Base-by-base conservation (phyloP, 768 basidiomycete genomes). In the Suillus lakei region DNA sequence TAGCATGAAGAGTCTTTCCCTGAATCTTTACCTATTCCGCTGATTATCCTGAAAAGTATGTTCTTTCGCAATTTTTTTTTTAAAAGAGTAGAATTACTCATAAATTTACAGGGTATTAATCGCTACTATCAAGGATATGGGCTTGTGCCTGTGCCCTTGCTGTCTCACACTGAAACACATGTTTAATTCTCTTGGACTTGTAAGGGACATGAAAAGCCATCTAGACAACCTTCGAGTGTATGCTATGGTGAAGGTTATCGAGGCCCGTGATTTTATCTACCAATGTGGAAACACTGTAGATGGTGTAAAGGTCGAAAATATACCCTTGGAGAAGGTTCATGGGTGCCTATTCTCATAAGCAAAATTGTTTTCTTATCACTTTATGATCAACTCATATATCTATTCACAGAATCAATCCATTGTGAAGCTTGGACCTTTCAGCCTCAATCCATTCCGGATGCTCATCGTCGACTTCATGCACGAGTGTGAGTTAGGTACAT, bases 401-500 rank as follows among this genome's bases (percentile, higher is more conserved):
- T 43, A 43, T 2, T 43, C 41, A 18, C 41, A 44, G 80, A 81
- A 79, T 64, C 68, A 73, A 13, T 80, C 81, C 64, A 78, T 75
- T 0, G 41, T 64, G 1, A 60, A 58, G 12, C 60, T 77, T 5
- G 55, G 55, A 4, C 13, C 43, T 4, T 55, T 69, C n/a, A 68
- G 66, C 0, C 72, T 74, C 39, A 65, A 76, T 53, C 32, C 71
- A 3, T 78, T 66, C 62, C 13, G 7, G 0, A 73, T 77, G 54
- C 69, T 81, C 4, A 70, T 73, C 0, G 66, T 70, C 0, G 80
- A 83, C 62, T 61, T 81, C 38, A 61, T 83, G 73, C 81, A 82
- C 62, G 77, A 81, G 62, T 68, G 77, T 54, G 81, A 82, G 54
- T 68, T 81, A 0, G 81, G 82, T 1, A 75, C 76, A 0, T 82